Percentiles rank a stretch among this genome's conserved stretches.
Evolutionary conservation across 2,329 filamentous ascomycete genomes (phyloP).

Genomic region (Claviceps maximensis): DNA sequence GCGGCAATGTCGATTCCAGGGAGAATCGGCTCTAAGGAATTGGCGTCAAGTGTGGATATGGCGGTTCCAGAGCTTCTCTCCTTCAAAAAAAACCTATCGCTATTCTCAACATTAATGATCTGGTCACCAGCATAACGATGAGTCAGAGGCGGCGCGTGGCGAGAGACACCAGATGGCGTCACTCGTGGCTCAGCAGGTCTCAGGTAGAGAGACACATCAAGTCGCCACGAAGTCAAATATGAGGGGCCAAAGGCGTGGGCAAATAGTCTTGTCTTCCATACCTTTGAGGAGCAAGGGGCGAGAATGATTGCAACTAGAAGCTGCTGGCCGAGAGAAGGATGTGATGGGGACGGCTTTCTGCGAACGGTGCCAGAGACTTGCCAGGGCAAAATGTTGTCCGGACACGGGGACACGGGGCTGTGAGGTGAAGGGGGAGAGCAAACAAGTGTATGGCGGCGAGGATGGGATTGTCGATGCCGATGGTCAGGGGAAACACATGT

Average conservation of each 20-base stretch:
- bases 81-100: background rate
- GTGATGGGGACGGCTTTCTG: too few relatives aligned
- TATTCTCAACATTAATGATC: background rate
- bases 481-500: background rate
- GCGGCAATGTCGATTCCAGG: background rate
- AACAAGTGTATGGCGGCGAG: constrained; percentile 1
- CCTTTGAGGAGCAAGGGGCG: background rate
- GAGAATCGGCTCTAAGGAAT: background rate
- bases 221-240: background rate
- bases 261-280: background rate
- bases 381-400: background rate
- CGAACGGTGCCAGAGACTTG: background rate
- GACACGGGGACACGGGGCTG: background rate
- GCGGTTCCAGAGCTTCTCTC: background rate
- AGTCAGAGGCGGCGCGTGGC: background rate
- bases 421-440: background rate
- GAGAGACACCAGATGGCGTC: background rate
- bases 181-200: background rate
- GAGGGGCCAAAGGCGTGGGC: background rate
- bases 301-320: too few relatives aligned
- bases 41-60: background rate
- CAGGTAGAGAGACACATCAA: background rate
- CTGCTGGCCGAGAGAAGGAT: background rate
- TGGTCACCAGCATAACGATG: background rate
- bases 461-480: constrained; percentile 1